Evolutionary conservation across 768 basidiomycete species (phyloP).

Genomic region (Tylopilus vinaceipallidus): DNA sequence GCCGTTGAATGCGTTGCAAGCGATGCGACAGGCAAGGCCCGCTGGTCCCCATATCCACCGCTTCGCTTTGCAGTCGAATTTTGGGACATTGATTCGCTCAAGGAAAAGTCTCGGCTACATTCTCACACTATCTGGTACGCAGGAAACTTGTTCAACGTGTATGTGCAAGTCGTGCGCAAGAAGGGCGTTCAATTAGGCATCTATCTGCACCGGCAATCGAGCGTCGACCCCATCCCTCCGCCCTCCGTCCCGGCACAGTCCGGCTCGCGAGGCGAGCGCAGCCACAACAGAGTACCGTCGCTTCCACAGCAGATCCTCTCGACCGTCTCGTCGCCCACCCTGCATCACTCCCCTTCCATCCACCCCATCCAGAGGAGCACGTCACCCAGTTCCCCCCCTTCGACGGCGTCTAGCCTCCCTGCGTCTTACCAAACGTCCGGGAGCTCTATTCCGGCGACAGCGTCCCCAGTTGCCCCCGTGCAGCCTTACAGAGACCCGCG

Average conservation of each 20-base stretch:
- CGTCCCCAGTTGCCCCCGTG: conserved; percentile 45
- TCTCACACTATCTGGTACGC: conserved; percentile 89
- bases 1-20: conserved; percentile 40
- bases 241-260: conserved; percentile 54
- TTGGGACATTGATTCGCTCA: conserved; percentile 78
- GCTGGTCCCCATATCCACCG: conserved; percentile 75
- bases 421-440: conserved; percentile 24
- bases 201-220: conserved; percentile 85
- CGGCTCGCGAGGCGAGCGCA: conserved; percentile 21
- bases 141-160: conserved; percentile 84
- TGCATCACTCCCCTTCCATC: conserved; percentile 47
- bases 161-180: conserved; percentile 85
- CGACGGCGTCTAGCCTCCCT: conserved; percentile 18
- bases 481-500: conserved; percentile 80
- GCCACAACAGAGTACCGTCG: conserved; percentile 31
- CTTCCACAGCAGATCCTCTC: conserved; percentile 32
- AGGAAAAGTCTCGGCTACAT: conserved; percentile 81
- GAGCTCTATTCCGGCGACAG: conserved; percentile 39
- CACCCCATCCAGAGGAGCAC: conserved; percentile 43
- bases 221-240: conserved; percentile 73
- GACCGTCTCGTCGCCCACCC: conserved; percentile 22
- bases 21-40: conserved; percentile 43
- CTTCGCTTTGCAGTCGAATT: conserved; percentile 88
- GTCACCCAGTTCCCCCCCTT: conserved; percentile 37
- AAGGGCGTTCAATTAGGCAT: conserved; percentile 81